These are phyloP conservation scores for Xylaria sp. DNA, from an alignment of 2,329 filamentous ascomycete species.

Conservation along the genomic window DNA sequence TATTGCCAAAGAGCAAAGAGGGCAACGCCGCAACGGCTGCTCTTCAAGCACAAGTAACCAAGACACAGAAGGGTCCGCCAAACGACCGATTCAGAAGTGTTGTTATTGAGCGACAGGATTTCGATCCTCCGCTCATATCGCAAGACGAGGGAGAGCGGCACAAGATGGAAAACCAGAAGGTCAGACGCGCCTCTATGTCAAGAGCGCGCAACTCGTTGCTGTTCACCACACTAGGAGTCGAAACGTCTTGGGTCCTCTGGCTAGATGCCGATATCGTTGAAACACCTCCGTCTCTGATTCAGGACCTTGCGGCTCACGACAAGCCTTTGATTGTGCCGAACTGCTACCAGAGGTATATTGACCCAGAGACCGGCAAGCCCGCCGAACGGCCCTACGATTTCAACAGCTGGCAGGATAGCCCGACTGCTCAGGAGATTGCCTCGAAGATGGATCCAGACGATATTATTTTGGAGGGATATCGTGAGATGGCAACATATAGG, in stretches of 20 bases:
- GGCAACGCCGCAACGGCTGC: conserved; percentile 85
- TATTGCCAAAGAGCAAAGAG: conserved; percentile 90
- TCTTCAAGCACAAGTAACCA: conserved; percentile 82
- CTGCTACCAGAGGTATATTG: conserved; percentile 86
- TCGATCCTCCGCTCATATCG: conserved; percentile 78
- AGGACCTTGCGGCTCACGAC: conserved; percentile 87
- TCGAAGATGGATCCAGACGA: conserved; percentile 87
- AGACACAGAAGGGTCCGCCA: conserved; percentile 82
- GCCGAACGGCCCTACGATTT: conserved; percentile 90
- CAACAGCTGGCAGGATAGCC: conserved; percentile 96
- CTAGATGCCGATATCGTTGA: conserved; percentile 92
- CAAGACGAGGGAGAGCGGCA: conserved; percentile 90
- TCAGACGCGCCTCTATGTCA: conserved; percentile 85
- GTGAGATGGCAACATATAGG: conserved; percentile 90
- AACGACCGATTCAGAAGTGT: conserved; percentile 88
- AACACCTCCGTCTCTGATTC: conserved; percentile 81
- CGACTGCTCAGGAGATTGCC: conserved; percentile 75
- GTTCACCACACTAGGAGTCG: conserved; percentile 90
- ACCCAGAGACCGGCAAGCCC: conserved; percentile 70
- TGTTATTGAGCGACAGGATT: conserved; percentile 94
- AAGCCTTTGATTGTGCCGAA: conserved; percentile 94
- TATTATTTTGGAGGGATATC: conserved; percentile 90
- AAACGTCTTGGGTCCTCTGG: conserved; percentile 96
- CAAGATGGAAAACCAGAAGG: conserved; percentile 89
- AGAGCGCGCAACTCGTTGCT: conserved; percentile 91